These are phyloP conservation scores for Russula brevipes DNA, from an alignment of 768 basidiomycete species.

Conservation along the genomic window DNA sequence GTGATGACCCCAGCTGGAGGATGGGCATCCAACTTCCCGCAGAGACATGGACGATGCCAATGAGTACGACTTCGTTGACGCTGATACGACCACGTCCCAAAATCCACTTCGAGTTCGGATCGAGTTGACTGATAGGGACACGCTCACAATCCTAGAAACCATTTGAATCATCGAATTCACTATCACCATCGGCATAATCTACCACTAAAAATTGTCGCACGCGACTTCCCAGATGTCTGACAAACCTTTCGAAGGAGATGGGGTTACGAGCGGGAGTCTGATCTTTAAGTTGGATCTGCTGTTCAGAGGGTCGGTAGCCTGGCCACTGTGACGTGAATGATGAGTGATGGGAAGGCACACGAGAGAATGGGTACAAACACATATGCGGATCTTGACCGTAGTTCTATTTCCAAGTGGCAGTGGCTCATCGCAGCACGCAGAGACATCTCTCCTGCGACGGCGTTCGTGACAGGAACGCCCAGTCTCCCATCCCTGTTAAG, in stretches of 20 bases:
- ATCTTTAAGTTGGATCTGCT: constrained; percentile 15
- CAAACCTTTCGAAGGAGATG: constrained; percentile 10
- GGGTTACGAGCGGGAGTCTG: not conserved
- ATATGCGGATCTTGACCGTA: constrained; percentile 11
- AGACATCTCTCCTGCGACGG: constrained; percentile 9
- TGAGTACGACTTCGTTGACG: constrained; percentile 15
- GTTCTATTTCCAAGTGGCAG: not conserved
- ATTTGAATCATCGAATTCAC: not conserved
- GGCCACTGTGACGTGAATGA: constrained; percentile 13
- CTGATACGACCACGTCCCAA: constrained; percentile 7
- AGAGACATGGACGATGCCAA: constrained; percentile 22
- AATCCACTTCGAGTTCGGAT: not conserved
- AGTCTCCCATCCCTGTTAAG: constrained; percentile 2
- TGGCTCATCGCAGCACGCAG: not conserved
- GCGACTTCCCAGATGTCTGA: constrained; percentile 17
- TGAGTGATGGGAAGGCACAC: not conserved
- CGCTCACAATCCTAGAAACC: constrained; percentile 8
- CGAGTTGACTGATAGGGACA: not conserved
- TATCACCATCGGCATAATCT: not conserved
- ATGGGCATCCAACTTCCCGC: constrained; percentile 21
- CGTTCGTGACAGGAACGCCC: constrained; percentile 12
- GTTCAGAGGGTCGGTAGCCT: constrained; percentile 8
- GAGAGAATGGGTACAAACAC: not conserved
- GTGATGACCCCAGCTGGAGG: constrained; percentile 16
- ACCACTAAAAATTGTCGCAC: constrained; percentile 12